phyloP scores from a whole-genome alignment of 495 filamentous ascomycete species.

The Tuber aestivum region DNA sequence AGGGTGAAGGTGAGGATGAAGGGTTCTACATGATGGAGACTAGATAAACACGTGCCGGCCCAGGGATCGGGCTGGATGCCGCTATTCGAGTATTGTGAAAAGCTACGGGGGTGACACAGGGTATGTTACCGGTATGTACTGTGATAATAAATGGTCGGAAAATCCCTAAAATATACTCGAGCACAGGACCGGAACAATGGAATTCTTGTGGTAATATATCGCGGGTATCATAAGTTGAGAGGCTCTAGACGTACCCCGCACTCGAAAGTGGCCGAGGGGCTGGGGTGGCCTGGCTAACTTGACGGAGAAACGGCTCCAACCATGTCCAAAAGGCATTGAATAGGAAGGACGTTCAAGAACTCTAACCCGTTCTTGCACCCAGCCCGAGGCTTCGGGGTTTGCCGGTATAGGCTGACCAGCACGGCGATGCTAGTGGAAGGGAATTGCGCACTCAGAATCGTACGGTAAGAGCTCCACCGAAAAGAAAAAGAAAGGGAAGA shows the following conservation, averaged over 20 bases:
- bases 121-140: no score
- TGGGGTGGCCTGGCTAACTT: no score
- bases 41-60: not conserved
- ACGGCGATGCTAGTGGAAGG: not conserved
- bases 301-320: no score
- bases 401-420: not conserved
- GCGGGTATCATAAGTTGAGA: not conserved
- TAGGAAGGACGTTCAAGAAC: not conserved
- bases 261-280: no score
- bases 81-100: not conserved
- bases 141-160: not conserved
- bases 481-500: not conserved
- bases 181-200: not conserved
- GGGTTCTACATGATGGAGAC: not conserved
- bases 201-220: not conserved
- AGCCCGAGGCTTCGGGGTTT: not conserved
- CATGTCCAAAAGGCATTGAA: no score
- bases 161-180: not conserved
- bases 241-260: not conserved
- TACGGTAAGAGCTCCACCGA: not conserved
- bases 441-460: not conserved
- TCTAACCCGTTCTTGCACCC: not conserved
- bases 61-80: not conserved
- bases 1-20: not conserved
- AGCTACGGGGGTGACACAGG: not conserved